Percentiles rank a stretch among this genome's conserved stretches.
Evolutionary conservation across 495 filamentous ascomycete genomes (phyloP).

Genomic region (Clavariopsis aquatica): DNA sequence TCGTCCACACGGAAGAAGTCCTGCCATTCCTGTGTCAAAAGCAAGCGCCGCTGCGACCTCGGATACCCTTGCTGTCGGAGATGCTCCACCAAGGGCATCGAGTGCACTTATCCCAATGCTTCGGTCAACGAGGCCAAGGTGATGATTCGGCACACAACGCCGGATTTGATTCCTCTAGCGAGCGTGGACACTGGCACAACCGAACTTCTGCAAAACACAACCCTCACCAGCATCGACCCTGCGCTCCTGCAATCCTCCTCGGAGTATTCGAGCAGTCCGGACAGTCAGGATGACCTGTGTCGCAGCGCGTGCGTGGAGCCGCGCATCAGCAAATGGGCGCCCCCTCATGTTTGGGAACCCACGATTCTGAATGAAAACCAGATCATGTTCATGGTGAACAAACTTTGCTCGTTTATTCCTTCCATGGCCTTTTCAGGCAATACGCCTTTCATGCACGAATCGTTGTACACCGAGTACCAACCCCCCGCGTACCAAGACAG

Average conservation of each 20-base stretch:
- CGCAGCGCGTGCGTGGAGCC: background rate
- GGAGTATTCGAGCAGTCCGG: constrained; percentile 13
- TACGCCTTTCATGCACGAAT: constrained; percentile 26
- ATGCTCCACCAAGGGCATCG: constrained; percentile 25
- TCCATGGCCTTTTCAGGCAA: constrained; percentile 19
- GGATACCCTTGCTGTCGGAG: constrained; percentile 30
- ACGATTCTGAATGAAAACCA: constrained; percentile 5
- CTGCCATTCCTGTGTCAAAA: constrained; percentile 38
- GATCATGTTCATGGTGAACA: constrained; percentile 3
- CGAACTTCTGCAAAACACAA: background rate
- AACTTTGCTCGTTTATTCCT: constrained; percentile 13
- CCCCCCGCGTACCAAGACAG: constrained; percentile 25
- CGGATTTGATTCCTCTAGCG: constrained; percentile 13
- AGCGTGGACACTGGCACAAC: background rate
- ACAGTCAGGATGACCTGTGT: constrained; percentile 1
- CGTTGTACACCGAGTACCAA: constrained; percentile 9
- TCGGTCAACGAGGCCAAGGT: constrained; percentile 24
- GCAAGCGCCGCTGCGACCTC: constrained; percentile 52
- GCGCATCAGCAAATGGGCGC: background rate
- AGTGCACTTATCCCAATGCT: constrained; percentile 25
- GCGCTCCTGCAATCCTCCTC: background rate
- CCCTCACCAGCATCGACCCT: constrained; percentile 13
- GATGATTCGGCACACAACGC: constrained; percentile 23
- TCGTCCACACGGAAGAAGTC: constrained; percentile 34
- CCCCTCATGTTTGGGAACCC: constrained; percentile 30